These are phyloP conservation scores for Vanrija pseudolonga DNA, from an alignment of 1,284 basidiomycete genomes.

Conservation along the genomic window DNA sequence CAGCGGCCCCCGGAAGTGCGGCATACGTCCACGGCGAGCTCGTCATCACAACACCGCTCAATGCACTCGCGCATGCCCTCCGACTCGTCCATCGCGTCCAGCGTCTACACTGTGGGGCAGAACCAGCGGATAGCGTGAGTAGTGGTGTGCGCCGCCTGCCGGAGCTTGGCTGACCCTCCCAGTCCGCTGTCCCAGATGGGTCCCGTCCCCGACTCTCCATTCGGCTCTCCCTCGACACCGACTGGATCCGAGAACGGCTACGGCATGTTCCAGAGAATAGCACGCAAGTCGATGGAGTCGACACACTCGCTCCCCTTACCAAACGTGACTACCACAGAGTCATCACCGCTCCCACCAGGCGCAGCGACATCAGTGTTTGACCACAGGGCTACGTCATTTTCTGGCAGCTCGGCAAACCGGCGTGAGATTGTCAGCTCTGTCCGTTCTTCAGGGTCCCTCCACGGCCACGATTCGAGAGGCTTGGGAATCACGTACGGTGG, in stretches of 20 bases:
- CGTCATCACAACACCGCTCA: not conserved
- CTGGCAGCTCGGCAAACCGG: slow-evolving; percentile 34
- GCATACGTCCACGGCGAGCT: slow-evolving; percentile 13
- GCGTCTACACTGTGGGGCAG: slow-evolving; percentile 30
- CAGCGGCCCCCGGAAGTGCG: not conserved
- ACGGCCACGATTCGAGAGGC: not conserved
- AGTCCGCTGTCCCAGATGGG: slow-evolving; percentile 42
- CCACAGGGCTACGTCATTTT: slow-evolving; percentile 46
- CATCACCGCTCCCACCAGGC: slow-evolving; percentile 30
- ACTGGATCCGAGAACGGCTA: slow-evolving; percentile 40
- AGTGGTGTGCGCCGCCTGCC: not conserved
- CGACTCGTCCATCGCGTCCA: slow-evolving; percentile 44
- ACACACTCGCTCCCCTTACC: slow-evolving; percentile 37
- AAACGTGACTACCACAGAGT: slow-evolving; percentile 4
- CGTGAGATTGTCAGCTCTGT: slow-evolving; percentile 34
- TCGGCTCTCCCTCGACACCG: slow-evolving; percentile 36
- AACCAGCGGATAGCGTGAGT: slow-evolving; percentile 13
- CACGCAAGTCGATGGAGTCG: slow-evolving; percentile 44
- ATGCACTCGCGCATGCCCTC: slow-evolving; percentile 42
- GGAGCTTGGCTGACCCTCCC: not conserved
- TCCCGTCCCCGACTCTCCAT: slow-evolving; percentile 17
- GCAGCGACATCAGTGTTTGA: slow-evolving; percentile 30
- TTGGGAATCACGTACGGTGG: slow-evolving; percentile 5
- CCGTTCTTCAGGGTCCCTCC: slow-evolving; percentile 34
- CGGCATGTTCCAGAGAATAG: slow-evolving; percentile 22